Evolutionary conservation across 2,329 filamentous ascomycete species (phyloP), one percentile per base, ranked within the genome.

Genomic region (Westerdykella ornata): DNA sequence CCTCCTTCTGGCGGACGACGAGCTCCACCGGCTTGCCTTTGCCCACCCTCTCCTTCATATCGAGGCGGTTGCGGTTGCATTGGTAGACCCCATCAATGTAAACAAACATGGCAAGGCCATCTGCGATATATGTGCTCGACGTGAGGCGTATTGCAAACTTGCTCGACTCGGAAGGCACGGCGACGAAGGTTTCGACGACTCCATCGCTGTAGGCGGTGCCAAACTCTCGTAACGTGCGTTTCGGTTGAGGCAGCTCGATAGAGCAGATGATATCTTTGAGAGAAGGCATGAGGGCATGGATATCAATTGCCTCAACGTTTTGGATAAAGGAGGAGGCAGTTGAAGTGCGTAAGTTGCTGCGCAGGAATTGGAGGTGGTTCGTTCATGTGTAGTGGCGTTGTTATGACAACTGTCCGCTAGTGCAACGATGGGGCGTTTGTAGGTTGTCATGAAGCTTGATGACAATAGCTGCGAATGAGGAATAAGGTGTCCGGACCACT

Each of bases 81-180:
- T 78, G 75, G 46, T 78, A 78, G 5, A 72, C 58, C 14, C 76
- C 76, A 48, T 79, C 76, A 31, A 78, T 76, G 61, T 71, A 78
- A 18, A 78, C 74, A 45, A 73, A 74, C 56, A 75, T 70, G 2
- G 74, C 70, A 9, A 79, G 57, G 0, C 76, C 76, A 17, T 71
- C 66, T 1, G 71, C 71, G 46, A 78, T 75, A 59, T 72, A 78
- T 20, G 67, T 70, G 28, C 59, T 59, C 0, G 73, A 73, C 2
- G 59, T 67, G 30, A 78, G 63, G 44, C 69, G 72, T 28, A 79
- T 61, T 15, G 61, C 67, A 56, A 79, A 79, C 0, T 66, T 56
- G n/a, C 54, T 53, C 13, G 68, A 59, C 12, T 64, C 57, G 35
- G 62, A 56, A 3, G 75, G 75, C 3, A 78, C 66, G 4, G 72